phyloP scores from a whole-genome alignment of 225 moss, liverwort and hornwort species.

The Rhytidiadelphus loreus region DNA sequence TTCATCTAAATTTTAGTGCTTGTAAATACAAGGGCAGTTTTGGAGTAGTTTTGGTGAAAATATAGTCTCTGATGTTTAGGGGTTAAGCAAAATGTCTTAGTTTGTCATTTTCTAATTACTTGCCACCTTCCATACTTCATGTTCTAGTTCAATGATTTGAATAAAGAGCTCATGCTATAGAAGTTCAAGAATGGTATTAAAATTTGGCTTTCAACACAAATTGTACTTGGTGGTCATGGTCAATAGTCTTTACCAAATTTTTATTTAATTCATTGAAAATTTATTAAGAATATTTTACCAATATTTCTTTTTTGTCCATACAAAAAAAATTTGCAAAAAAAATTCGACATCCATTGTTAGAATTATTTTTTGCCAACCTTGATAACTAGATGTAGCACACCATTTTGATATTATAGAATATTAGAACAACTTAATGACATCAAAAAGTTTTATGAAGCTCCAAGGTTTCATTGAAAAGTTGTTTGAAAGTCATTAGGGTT shows the following conservation, averaged over 20 bases:
- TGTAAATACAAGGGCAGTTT: too few relatives aligned
- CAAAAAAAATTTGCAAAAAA: not conserved
- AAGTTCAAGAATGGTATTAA: not conserved
- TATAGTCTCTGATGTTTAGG: too few relatives aligned
- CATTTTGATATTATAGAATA: not conserved
- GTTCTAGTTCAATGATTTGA: not conserved
- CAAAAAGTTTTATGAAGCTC: not conserved
- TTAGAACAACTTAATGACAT: not conserved
- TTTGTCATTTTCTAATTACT: not conserved
- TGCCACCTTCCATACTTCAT: not conserved
- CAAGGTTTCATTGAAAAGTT: not conserved
- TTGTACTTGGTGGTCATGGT: fast-evolving
- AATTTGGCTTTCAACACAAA: not conserved
- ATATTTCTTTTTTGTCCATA: fast-evolving
- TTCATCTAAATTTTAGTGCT: too few relatives aligned
- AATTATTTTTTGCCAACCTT: not conserved
- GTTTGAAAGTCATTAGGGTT: not conserved
- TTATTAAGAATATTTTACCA: not conserved
- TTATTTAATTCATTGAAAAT: not conserved
- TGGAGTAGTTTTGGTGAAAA: too few relatives aligned
- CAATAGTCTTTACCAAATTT: fast-evolving
- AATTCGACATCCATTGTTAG: not conserved
- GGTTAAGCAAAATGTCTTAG: too few relatives aligned
- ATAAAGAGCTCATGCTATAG: not conserved
- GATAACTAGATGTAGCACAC: not conserved